Evolutionary conservation across 2,329 filamentous ascomycete genomes (phyloP).

Genomic region (Colletotrichum abscissum): DNA sequence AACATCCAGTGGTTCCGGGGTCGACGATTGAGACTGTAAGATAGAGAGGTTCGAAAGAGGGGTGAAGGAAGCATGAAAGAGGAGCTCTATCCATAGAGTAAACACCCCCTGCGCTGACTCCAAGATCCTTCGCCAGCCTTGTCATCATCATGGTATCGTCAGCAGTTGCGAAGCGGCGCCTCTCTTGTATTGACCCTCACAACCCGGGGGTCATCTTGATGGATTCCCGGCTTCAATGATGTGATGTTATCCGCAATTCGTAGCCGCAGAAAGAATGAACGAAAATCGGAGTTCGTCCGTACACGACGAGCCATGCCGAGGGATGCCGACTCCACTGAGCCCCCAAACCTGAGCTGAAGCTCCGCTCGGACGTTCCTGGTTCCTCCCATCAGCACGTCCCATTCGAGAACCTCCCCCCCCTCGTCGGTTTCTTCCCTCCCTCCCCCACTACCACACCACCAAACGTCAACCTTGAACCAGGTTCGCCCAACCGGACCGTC

Average conservation of each 20-base stretch:
- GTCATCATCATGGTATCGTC: constrained; percentile 20
- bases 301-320: background rate
- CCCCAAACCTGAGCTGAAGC: background rate
- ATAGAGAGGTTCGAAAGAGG: background rate
- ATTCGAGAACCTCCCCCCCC: background rate
- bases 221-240: background rate
- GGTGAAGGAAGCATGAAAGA: background rate
- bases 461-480: background rate
- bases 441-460: background rate
- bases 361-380: background rate
- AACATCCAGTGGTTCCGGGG: constrained; percentile 23
- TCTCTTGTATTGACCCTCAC: background rate
- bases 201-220: background rate
- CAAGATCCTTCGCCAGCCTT: constrained; percentile 23
- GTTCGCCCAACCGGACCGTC: background rate
- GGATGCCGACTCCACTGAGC: background rate
- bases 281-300: constrained; percentile 5
- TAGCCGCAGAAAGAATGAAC: background rate
- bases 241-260: constrained; percentile 12
- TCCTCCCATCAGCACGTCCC: background rate
- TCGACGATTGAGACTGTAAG: background rate
- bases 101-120: background rate
- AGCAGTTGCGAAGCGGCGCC: constrained; percentile 3
- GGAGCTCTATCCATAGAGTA: background rate
- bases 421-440: background rate